Percentiles rank a stretch among this genome's conserved stretches.
Conservation (phyloP, 805 yeast genomes). For the Maudiozyma barnettii region DNA sequence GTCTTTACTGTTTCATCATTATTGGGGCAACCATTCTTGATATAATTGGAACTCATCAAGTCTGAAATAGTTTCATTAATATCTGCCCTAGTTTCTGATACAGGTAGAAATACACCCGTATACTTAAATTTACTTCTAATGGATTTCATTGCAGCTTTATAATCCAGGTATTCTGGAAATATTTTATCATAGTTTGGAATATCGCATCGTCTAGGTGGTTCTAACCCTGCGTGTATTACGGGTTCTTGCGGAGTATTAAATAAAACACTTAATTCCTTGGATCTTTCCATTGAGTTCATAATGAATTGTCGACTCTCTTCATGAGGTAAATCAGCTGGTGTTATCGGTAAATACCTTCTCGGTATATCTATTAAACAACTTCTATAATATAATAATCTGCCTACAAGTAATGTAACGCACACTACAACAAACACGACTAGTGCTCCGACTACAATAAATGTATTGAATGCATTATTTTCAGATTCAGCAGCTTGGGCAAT, state of each 20-base stretch:
- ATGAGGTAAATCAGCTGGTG: constrained; percentile 48
- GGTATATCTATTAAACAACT: constrained; percentile 69
- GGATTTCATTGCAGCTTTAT: constrained; percentile 50
- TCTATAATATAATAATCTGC: constrained; percentile 50
- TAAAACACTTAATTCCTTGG: constrained; percentile 32
- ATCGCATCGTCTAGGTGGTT: constrained; percentile 34
- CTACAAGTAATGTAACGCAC: constrained; percentile 42
- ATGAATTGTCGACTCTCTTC: constrained; percentile 34
- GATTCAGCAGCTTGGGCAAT: constrained; percentile 48
- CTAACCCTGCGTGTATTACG: constrained; percentile 45
- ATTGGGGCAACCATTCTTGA: constrained; percentile 8
- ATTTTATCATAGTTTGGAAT: constrained; percentile 22
- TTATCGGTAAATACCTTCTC: constrained; percentile 60
- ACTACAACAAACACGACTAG: constrained; percentile 50
- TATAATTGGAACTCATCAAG: constrained; percentile 15
- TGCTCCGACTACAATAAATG: constrained; percentile 70
- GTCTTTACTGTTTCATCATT: constrained; percentile 11
- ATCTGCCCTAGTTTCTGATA: constrained; percentile 22
- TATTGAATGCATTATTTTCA: constrained; percentile 59
- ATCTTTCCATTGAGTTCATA: constrained; percentile 32
- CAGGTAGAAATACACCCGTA: constrained; percentile 34
- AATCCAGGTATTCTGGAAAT: constrained; percentile 34
- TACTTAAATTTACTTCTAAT: constrained; percentile 49
- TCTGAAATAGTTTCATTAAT: constrained; percentile 22
- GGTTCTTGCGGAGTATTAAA: constrained; percentile 35